These are phyloP conservation scores for Plasmodium chabaudi DNA, from an alignment of 169 alveolate species.

Conservation along the genomic window DNA sequence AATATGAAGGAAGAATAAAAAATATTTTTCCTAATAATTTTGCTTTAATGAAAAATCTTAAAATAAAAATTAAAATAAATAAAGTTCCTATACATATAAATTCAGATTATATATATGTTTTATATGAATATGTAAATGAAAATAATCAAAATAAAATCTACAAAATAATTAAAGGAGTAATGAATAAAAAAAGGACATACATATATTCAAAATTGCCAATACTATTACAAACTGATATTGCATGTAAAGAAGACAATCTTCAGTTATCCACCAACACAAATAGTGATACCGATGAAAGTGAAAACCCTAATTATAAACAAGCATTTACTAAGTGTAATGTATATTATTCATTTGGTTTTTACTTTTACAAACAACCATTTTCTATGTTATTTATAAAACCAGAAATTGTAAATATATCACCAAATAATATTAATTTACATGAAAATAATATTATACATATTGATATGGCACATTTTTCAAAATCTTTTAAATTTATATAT, in stretches of 20 bases:
- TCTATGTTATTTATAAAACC: conserved; percentile 59
- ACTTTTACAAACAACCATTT: conserved; percentile 19
- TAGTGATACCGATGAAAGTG: neutral
- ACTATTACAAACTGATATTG: neutral
- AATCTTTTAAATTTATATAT: conserved; percentile 17
- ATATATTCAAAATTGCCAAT: conserved; percentile 28
- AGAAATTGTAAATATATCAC: conserved; percentile 46
- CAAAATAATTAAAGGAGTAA: conserved; percentile 23
- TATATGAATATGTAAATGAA: conserved; percentile 19
- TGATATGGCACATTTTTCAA: conserved; percentile 41
- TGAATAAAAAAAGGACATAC: conserved; percentile 24
- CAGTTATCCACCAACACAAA: neutral
- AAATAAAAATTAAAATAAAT: conserved; percentile 46
- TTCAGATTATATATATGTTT: conserved; percentile 10
- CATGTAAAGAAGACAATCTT: neutral
- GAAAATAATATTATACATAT: conserved; percentile 24
- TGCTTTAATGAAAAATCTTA: conserved; percentile 33
- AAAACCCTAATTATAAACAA: neutral
- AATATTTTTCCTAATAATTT: conserved; percentile 26
- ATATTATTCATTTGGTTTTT: conserved; percentile 17
- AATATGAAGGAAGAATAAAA: conserved; percentile 37
- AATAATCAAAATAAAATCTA: conserved; percentile 17
- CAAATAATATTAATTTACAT: conserved; percentile 13
- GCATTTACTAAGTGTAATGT: conserved; percentile 25
- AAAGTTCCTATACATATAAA: conserved; percentile 42